Conservation (phyloP, 176 grass and related monocot genomes). For the Juncus effusus region DNA sequence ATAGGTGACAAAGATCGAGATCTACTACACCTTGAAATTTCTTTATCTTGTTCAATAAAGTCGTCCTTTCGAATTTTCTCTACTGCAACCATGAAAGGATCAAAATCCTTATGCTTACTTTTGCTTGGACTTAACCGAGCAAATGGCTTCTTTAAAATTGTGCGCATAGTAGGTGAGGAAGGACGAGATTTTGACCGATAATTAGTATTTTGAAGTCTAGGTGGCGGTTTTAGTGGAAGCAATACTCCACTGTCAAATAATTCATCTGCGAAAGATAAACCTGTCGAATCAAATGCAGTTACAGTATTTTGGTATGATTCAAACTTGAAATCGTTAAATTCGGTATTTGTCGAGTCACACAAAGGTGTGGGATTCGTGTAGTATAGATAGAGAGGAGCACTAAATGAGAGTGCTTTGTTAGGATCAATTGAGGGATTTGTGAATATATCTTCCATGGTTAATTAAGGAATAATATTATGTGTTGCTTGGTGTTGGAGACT, state of each 20-base stretch:
- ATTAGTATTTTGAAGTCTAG: constrained; percentile 19
- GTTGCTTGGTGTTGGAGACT: neutral
- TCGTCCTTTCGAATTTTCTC: constrained; percentile 36
- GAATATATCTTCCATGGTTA: constrained; percentile 13
- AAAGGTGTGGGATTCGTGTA: constrained; percentile 3
- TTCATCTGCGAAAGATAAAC: constrained; percentile 25
- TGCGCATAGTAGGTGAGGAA: constrained; percentile 10
- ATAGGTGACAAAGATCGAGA: constrained; percentile 34
- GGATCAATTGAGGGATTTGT: neutral
- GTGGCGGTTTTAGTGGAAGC: constrained; percentile 33
- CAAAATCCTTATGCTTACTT: constrained; percentile 15
- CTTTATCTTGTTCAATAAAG: neutral
- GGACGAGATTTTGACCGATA: constrained; percentile 6
- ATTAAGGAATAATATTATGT: neutral
- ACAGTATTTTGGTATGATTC: neutral
- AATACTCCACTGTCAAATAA: constrained; percentile 27
- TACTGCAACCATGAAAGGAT: constrained; percentile 36
- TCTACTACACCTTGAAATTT: constrained; percentile 5
- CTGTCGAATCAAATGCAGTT: neutral
- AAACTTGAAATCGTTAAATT: constrained; percentile 23
- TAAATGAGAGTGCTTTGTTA: constrained; percentile 14
- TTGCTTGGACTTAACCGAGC: constrained; percentile 7
- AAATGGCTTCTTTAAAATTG: constrained; percentile 13
- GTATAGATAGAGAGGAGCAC: constrained; percentile 24
- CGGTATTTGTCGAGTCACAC: neutral